Evolutionary conservation across 208 protist species (phyloP).

Genomic region (Phytomonas sp.): DNA sequence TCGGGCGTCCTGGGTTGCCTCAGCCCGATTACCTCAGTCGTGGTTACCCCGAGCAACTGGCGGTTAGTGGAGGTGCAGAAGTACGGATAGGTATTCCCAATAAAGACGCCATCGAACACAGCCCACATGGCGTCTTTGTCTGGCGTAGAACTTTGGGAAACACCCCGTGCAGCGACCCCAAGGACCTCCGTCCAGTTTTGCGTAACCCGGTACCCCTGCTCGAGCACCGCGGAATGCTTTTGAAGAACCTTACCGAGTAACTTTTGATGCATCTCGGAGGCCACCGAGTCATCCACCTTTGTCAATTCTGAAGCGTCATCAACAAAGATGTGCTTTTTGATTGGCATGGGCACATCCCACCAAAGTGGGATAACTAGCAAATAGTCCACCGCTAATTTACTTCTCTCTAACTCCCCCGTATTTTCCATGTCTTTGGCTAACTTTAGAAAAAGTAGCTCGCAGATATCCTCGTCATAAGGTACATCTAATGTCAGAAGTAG

Average conservation of each 20-base stretch:
- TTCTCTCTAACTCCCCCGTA: not conserved
- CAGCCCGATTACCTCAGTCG: constrained; percentile 80
- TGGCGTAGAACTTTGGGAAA: not conserved
- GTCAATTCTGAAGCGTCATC: not conserved
- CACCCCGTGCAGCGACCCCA: constrained; percentile 30
- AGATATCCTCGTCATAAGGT: constrained; percentile 85
- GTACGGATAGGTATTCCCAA: constrained; percentile 67
- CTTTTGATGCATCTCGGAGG: not conserved
- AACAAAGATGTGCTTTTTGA: constrained; percentile 59
- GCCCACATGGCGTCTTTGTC: constrained; percentile 30
- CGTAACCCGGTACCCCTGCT: constrained; percentile 41
- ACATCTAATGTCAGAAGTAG: constrained; percentile 82
- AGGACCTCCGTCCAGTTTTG: constrained; percentile 60
- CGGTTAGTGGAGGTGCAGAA: constrained; percentile 80
- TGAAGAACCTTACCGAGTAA: constrained; percentile 20
- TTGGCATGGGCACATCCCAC: constrained; percentile 66
- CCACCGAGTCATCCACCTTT: not conserved
- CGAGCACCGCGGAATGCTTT: constrained; percentile 37
- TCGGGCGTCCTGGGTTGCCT: constrained; percentile 27
- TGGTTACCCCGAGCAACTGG: constrained; percentile 66
- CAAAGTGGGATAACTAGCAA: constrained; percentile 79
- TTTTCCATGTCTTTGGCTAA: constrained; percentile 53
- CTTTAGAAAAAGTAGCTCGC: constrained; percentile 78
- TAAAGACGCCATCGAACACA: constrained; percentile 77
- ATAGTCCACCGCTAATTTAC: constrained; percentile 43